phyloP scores from a whole-genome alignment of 129 eudicot genomes.

The Centaurea solstitialis region DNA sequence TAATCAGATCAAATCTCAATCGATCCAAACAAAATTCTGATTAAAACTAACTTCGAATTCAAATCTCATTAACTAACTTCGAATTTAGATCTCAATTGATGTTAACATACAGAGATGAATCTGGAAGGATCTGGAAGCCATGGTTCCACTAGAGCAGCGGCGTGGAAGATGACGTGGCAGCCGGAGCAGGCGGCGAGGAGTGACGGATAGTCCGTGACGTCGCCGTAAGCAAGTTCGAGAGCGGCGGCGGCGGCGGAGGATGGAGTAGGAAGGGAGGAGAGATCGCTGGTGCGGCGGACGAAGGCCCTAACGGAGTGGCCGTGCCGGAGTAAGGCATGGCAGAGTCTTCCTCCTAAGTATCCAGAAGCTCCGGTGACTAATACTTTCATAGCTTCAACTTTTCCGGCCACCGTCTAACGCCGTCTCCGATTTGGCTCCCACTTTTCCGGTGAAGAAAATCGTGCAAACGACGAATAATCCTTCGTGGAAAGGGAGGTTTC shows the following conservation, averaged over 20 bases:
- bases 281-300: constrained; percentile 71
- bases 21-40: background rate
- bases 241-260: constrained; percentile 39
- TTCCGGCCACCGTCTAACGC: background rate
- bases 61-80: no score
- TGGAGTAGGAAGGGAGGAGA: constrained; percentile 53
- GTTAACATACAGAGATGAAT: constrained; percentile 46
- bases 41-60: background rate
- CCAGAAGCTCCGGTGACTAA: constrained; percentile 93
- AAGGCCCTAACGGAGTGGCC: constrained; percentile 77
- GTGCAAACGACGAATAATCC: background rate
- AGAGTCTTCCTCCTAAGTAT: constrained; percentile 77
- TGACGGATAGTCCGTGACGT: constrained; percentile 68
- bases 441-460: constrained; percentile 1
- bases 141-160: constrained; percentile 90
- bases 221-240: constrained; percentile 66
- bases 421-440: background rate
- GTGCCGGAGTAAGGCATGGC: constrained; percentile 53
- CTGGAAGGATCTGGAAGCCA: constrained; percentile 84
- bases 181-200: constrained; percentile 68
- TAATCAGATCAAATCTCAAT: background rate
- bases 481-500: background rate
- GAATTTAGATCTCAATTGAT: background rate
- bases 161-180: constrained; percentile 65
- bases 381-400: constrained; percentile 37